These are phyloP conservation scores for Monosporascus sp. DNA, from an alignment of 2,329 filamentous ascomycete species.

Conservation along the genomic window DNA sequence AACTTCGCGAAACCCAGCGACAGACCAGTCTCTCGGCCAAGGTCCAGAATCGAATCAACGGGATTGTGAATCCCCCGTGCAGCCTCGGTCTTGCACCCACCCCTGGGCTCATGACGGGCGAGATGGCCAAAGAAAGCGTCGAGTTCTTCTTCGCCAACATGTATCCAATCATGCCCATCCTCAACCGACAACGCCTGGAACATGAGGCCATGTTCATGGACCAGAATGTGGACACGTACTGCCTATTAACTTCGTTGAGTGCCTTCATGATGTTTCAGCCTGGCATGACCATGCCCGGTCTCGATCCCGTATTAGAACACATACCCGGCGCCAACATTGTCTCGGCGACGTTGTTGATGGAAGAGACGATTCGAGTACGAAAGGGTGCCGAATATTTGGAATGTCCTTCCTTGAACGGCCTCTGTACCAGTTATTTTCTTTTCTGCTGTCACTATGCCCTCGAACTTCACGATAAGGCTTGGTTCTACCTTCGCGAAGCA, in stretches of 20 bases:
- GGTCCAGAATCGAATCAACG: conserved; percentile 55
- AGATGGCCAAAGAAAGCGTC: conserved; percentile 60
- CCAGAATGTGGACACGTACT: conserved; percentile 57
- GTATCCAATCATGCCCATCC: conserved; percentile 58
- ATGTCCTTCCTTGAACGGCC: conserved; percentile 47
- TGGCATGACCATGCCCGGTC: conserved; percentile 55
- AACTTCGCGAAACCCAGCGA: conserved; percentile 63
- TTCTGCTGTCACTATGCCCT: conserved; percentile 68
- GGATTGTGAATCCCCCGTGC: conserved; percentile 43
- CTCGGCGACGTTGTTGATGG: conserved; percentile 60
- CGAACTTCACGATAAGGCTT: conserved; percentile 69
- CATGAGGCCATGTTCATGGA: conserved; percentile 56
- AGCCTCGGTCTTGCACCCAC: conserved; percentile 47
- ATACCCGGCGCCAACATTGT: conserved; percentile 55
- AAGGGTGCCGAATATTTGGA: conserved; percentile 58
- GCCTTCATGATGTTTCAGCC: conserved; percentile 66
- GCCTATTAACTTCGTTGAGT: conserved; percentile 57
- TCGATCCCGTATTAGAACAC: conserved; percentile 51
- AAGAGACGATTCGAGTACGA: conserved; percentile 60
- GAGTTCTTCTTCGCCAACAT: conserved; percentile 65
- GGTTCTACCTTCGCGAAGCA: conserved; percentile 74
- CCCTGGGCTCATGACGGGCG: conserved; percentile 53
- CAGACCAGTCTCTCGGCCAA: conserved; percentile 59
- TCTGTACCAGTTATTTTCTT: conserved; percentile 74
- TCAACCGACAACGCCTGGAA: conserved; percentile 53